Percentiles rank a stretch among this genome's conserved stretches.
phyloP scores from a whole-genome alignment of 257 asterid species.

The Paraleonurus japonicus region DNA sequence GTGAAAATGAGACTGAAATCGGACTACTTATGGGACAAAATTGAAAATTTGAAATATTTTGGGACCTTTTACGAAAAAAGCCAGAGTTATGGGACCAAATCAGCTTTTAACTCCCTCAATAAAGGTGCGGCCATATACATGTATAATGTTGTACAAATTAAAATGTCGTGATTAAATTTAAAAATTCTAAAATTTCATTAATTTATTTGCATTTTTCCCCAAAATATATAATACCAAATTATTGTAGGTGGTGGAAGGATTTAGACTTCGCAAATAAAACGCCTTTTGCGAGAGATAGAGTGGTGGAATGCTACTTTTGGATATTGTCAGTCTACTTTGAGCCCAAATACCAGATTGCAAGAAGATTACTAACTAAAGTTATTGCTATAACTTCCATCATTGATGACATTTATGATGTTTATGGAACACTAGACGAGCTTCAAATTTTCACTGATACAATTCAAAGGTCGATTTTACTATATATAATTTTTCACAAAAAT shows the following conservation, averaged over 20 bases:
- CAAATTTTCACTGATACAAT: neutral
- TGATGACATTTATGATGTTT: slow-evolving; percentile 30
- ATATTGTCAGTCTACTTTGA: slow-evolving; percentile 27
- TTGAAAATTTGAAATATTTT: no score
- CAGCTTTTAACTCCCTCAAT: no score
- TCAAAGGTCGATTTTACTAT: neutral
- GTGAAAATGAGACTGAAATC: no score
- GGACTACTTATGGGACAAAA: no score
- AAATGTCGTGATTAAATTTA: no score
- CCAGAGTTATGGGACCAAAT: no score
- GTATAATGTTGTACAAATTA: no score
- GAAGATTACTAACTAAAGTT: slow-evolving; percentile 22
- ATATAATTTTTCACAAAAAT: no score
- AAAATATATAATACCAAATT: neutral
- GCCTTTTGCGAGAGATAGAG: slow-evolving; percentile 36
- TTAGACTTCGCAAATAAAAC: slow-evolving; percentile 20
- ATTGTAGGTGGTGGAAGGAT: slow-evolving; percentile 42
- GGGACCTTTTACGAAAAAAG: no score
- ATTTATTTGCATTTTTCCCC: neutral
- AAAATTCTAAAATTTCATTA: neutral
- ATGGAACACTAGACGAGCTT: slow-evolving; percentile 7
- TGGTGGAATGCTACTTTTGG: slow-evolving; percentile 39
- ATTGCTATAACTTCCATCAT: neutral
- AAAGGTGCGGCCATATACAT: no score
- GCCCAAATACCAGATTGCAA: slow-evolving; percentile 15